Evolutionary conservation across 2,329 filamentous ascomycete species (phyloP), one percentile per base, ranked within the genome.

Genomic region (Claviceps citrina): DNA sequence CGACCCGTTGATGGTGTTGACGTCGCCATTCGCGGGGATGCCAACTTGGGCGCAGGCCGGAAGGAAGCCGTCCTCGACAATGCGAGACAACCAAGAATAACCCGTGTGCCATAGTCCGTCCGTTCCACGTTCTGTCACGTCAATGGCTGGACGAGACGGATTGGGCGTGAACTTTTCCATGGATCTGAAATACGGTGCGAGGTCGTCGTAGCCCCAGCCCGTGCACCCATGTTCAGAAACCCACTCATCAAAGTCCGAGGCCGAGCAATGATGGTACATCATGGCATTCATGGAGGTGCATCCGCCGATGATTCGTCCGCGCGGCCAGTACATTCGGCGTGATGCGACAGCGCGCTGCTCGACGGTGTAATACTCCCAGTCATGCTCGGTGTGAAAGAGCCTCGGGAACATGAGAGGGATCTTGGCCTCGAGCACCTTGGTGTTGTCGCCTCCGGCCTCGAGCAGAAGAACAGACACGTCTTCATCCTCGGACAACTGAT

Each of bases 401-500:
- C 44, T 47, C 33, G 40, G 22, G 31, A 47, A 48, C 42, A 48
- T 44, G 16, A 47, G 36, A 8, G 46, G 46, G n/a, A 47, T 19
- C 28, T 42, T 46, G 32, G 42, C 30, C 39, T 43, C 46, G 26
- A 48, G 37, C 10, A 47, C 41, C 16, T 46, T 46, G 33, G 37
- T 40, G 28, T 47, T 40, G 30, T 43, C 43, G 28, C 46, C 46
- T 7, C 42, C 42, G 7, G 47, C 46, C 37, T 49, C 46, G 24
- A 49, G 46, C 10, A 48, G 28, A 12, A 49, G 43, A 15, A 48
- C 47, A 9, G 43, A 42, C 16, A 47, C 42, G 36, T 44, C 35
- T 4, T 39, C 35, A 38, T 56, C 48, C 31, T 54, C 48, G 12
- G 51, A 52, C 9, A 55, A 49, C 38, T 51, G 49, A 37, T 45